Base-by-base conservation (phyloP, 2,329 filamentous ascomycete species). In the Blastomyces parvus region DNA sequence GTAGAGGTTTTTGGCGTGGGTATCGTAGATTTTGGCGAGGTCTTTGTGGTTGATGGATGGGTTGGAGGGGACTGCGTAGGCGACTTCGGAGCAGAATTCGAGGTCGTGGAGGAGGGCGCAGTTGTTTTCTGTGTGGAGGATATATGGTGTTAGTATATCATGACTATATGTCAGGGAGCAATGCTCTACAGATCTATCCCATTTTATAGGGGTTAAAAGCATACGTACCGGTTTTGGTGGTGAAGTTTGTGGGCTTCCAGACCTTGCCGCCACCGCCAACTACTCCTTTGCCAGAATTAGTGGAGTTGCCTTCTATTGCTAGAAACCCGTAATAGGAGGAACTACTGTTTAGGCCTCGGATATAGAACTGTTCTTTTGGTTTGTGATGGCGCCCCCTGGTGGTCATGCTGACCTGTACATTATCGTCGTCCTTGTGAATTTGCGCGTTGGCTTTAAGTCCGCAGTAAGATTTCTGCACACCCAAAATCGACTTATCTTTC, bases 1-100 rank as follows among this genome's bases (percentile, higher is more conserved):
- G 77, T 89, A 97, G 75, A 88, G 86, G 2, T 73, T 70, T 27
- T 78, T 74, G 8, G 93, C 90, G 71, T 89, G 85, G 55, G 84
- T 77, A 74, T 99, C 93, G 78, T 97, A 99, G 64, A 88, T 84
- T 3, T 80, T 76, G 3, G 84, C 86, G 9, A 99, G 83, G 22
- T 80, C 78, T 1, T 82, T 79, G 59, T 81, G 78, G 69, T 86
- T 85, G 61, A 83, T 80, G 67, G 85, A 86, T 1, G 85, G 81
- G 70, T 96, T 96, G 50, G 88, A 87, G 0, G 94, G 94, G 0
- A 97, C 94, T 7, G 93, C 89, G 72, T 97, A 97, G 60, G 93
- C 90, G 58, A 93, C 88, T 69, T 93, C 86, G 68, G 88, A 84
- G 78, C 94, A 99, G 74, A 97, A 95, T 0, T 86, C 81, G n/a